Conservation (phyloP, 495 filamentous ascomycete species). For the Hypomontagnella monticulosa region DNA sequence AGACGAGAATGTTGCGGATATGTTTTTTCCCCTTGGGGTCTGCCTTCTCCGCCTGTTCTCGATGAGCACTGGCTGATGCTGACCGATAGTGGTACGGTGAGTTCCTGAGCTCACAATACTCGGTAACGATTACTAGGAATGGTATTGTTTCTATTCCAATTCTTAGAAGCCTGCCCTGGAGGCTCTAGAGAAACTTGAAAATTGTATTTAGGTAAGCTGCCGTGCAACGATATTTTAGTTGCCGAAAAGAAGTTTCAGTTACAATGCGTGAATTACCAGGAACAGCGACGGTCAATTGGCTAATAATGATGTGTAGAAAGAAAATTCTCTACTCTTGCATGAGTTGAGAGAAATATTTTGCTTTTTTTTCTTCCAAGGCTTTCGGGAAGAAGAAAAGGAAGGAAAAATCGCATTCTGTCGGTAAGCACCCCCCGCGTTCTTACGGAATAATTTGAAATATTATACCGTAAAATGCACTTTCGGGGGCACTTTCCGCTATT, state of each 20-base stretch:
- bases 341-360: constrained; percentile 7
- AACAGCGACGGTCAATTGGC: constrained; percentile 23
- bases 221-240: constrained; percentile 25
- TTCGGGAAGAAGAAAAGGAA: too few species aligned
- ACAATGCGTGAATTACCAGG: constrained; percentile 25
- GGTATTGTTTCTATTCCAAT: too few species aligned
- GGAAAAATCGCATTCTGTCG: too few species aligned
- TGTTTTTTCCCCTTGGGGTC: constrained; percentile 15
- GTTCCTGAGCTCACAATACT: constrained; percentile 11
- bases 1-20: constrained; percentile 17
- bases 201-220: constrained; percentile 18
- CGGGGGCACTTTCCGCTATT: too few species aligned
- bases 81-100: constrained; percentile 16
- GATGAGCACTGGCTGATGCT: constrained; percentile 7
- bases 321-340: constrained; percentile 9
- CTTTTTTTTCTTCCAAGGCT: not conserved
- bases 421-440: too few species aligned
- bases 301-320: constrained; percentile 10
- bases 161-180: not conserved
- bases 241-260: constrained; percentile 25
- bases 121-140: constrained; percentile 22
- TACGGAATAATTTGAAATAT: too few species aligned
- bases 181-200: too few species aligned
- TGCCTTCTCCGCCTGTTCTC: constrained; percentile 12
- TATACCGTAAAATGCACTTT: too few species aligned